Conservation (phyloP, 805 yeast genomes). For the Wickerhamomyces chaumierensis region DNA sequence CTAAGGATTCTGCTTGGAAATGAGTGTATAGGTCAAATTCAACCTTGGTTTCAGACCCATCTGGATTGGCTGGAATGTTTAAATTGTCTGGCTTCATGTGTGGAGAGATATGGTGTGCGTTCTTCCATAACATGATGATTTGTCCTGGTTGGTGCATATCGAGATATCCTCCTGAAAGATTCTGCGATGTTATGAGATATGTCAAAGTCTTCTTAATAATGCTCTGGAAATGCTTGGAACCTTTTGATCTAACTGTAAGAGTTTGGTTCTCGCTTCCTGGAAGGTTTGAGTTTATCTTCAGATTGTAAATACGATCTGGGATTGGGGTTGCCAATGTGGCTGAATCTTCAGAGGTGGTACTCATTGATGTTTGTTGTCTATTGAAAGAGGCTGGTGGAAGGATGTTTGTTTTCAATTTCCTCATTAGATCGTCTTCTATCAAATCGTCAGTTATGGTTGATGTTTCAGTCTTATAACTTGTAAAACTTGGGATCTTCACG, state of each 20-base stretch:
- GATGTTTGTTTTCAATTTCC: background rate
- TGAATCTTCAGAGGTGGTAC: no score
- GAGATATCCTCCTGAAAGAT: background rate
- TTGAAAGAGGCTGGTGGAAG: no score
- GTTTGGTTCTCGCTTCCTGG: constrained; percentile 10
- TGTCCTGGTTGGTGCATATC: constrained; percentile 5
- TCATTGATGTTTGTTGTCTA: no score
- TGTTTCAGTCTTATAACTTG: background rate
- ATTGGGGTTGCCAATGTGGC: background rate
- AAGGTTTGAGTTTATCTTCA: constrained; percentile 10
- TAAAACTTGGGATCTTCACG: background rate
- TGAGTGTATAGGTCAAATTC: constrained; percentile 13
- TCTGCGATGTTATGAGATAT: constrained; percentile 2
- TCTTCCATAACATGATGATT: constrained; percentile 14
- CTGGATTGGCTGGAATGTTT: constrained; percentile 5
- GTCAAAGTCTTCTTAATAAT: constrained; percentile 7
- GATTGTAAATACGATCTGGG: constrained; percentile 3
- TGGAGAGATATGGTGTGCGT: constrained; percentile 8
- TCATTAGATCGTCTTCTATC: background rate
- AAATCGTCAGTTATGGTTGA: constrained; percentile 12
- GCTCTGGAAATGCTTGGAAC: constrained; percentile 9
- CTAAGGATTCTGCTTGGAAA: no score
- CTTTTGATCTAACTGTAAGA: constrained; percentile 9
- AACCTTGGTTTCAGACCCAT: constrained; percentile 6
- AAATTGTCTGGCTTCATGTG: constrained; percentile 17